Conservation (phyloP, 495 filamentous ascomycete genomes). For the Xanthoparmelia taractica region DNA sequence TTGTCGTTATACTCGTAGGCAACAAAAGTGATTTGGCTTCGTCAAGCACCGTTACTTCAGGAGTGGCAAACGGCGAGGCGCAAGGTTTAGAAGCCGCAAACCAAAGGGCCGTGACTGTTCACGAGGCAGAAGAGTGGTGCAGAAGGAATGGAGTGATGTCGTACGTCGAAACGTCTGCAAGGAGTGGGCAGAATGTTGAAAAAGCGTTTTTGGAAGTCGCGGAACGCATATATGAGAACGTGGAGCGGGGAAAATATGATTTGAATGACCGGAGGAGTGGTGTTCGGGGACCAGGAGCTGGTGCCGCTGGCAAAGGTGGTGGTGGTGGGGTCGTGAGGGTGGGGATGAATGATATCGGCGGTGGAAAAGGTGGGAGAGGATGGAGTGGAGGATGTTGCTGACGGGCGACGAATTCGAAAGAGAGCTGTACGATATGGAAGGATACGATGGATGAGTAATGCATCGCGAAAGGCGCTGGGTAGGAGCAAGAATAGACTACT, state of each 20-base stretch:
- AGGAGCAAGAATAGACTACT: not conserved
- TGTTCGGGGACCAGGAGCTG: conserved; percentile 68
- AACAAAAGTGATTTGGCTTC: conserved; percentile 82
- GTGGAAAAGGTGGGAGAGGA: conserved; percentile 38
- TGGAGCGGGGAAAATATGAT: conserved; percentile 87
- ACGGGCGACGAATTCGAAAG: not conserved
- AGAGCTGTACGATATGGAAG: not conserved
- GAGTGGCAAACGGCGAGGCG: not conserved
- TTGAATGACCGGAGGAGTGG: conserved; percentile 87
- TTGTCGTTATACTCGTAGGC: conserved; percentile 87
- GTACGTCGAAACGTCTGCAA: conserved; percentile 94
- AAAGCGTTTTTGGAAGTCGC: conserved; percentile 87
- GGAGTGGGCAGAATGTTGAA: conserved; percentile 88
- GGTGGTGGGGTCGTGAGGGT: conserved; percentile 47
- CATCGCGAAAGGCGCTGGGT: conserved; percentile 16
- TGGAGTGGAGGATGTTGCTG: conserved; percentile 45
- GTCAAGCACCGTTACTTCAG: conserved; percentile 20
- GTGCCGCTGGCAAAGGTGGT: conserved; percentile 34
- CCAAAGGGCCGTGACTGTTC: conserved; percentile 64
- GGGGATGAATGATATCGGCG: conserved; percentile 33
- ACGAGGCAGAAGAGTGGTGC: conserved; percentile 87
- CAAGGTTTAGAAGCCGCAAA: conserved; percentile 39
- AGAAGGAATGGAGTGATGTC: conserved; percentile 68
- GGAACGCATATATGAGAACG: conserved; percentile 89
- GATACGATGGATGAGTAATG: not conserved